phyloP scores from a whole-genome alignment of 495 filamentous ascomycete species.

The Penicillium lagena region DNA sequence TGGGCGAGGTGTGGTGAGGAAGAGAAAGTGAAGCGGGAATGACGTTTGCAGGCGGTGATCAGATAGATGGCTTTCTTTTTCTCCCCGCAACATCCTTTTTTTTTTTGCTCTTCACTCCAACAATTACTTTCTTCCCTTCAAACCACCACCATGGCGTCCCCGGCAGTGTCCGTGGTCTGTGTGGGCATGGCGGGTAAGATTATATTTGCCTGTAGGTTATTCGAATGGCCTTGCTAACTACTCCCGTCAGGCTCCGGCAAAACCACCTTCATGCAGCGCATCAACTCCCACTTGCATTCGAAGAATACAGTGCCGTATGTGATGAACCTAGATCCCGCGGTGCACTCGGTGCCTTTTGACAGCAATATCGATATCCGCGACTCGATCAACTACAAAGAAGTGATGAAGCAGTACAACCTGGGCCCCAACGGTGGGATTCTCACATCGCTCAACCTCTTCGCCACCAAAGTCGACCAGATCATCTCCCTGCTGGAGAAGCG shows the following conservation, averaged over 20 bases:
- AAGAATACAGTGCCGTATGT: conserved; percentile 77
- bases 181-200: conserved; percentile 84
- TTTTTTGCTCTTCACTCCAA: neutral
- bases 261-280: conserved; percentile 97
- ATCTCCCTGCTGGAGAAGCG: conserved; percentile 85
- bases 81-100: conserved; percentile 19
- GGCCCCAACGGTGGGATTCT: conserved; percentile 98
- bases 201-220: neutral
- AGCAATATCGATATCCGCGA: conserved; percentile 99
- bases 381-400: conserved; percentile 98
- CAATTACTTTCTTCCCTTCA: neutral
- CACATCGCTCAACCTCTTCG: conserved; percentile 91
- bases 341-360: conserved; percentile 92
- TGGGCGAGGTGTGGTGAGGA: conserved; percentile 5
- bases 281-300: conserved; percentile 82
- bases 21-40: conserved; percentile 14
- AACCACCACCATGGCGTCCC: conserved; percentile 30
- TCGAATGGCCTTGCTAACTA: neutral
- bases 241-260: conserved; percentile 71
- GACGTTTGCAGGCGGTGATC: conserved; percentile 34
- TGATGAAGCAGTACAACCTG: conserved; percentile 98
- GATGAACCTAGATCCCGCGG: conserved; percentile 94
- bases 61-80: conserved; percentile 20
- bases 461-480: conserved; percentile 96
- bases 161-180: conserved; percentile 77